Conservation (phyloP, 305 asterid species). For the Fraxinus baroniana region DNA sequence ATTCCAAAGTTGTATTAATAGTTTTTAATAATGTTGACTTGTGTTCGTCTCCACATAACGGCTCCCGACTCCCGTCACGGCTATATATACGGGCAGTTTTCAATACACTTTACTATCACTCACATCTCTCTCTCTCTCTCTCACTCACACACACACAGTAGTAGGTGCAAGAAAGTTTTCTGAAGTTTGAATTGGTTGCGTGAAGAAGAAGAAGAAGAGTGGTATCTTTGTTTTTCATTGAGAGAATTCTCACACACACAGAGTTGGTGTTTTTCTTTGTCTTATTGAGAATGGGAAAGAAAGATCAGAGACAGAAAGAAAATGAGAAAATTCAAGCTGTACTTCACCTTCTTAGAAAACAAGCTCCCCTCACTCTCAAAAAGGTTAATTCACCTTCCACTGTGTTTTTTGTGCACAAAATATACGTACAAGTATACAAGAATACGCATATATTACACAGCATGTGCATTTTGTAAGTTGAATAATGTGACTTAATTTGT, state of each 20-base stretch:
- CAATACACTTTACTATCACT: conserved; percentile 8
- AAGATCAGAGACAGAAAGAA: conserved; percentile 59
- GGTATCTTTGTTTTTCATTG: conserved; percentile 51
- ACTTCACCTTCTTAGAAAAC: conserved; percentile 63
- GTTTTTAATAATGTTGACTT: neutral
- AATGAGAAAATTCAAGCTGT: conserved; percentile 62
- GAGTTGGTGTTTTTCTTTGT: neutral
- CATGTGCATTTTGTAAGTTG: neutral
- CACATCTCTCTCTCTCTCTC: conserved; percentile 21
- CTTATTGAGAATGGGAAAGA: conserved; percentile 54
- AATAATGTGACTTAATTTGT: neutral
- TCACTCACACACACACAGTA: conserved; percentile 15
- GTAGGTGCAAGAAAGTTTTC: neutral
- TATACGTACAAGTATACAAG: neutral
- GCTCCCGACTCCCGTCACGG: conserved; percentile 51
- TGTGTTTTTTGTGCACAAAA: neutral
- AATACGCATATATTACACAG: neutral
- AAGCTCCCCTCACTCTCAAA: conserved; percentile 65
- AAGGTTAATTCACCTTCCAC: conserved; percentile 51
- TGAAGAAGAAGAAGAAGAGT: conserved; percentile 56
- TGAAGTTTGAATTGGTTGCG: conserved; percentile 58
- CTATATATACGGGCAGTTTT: conserved; percentile 51
- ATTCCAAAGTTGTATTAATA: neutral
- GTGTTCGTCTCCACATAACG: conserved; percentile 26
- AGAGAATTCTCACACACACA: conserved; percentile 2